Base-by-base conservation (phyloP, 768 basidiomycete genomes). In the Cystobasidium tubakii region DNA sequence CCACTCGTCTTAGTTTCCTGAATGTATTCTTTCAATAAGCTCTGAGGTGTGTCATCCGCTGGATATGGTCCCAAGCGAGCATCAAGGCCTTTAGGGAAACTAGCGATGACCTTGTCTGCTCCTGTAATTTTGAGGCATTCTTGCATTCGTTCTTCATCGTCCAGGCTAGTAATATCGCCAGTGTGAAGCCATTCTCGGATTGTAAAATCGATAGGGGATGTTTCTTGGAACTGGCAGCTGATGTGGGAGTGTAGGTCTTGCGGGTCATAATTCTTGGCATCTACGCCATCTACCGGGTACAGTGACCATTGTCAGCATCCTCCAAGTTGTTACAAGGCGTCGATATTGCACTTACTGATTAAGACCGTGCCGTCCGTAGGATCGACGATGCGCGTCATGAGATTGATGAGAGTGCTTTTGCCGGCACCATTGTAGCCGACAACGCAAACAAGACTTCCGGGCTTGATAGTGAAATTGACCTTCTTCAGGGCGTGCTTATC, bases 361-460 rank as follows among this genome's bases (percentile, higher is more conserved):
- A 66, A 62, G 23, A 74, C 73, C 13, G 17, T 29, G 29, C 73
- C 73, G 12, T 13, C n/a, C 7, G 65, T 53, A 39, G 73, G 66
- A 31, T 74, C 73, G 17, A 36, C 34, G 50, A 74, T 43, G 13
- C 73, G 73, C 4, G 65, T 39, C 29, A 74, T 74, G 2, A 74
- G 73, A 44, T 66, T 69, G 19, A 74, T 46, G 4, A 74, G 17
- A 21, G 65, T 74, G 17, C 43, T 43, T 46, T 74, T 74, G 46
- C 73, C 73, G 21, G n/a, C 66, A 10, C 73, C 73, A 33, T 74
- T 74, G 39, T 67, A 53, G 25, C 73, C 73, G 0, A 69, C 73
- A 13, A 74, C 19, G 21, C 39, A 50, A 12, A 31, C 27, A 10
- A 69, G 34, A 33, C 25, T 27, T 17, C 73, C 73, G 1, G 73